Base-by-base conservation (phyloP, 2,329 filamentous ascomycete genomes). In the Aureobasidium zeae region DNA sequence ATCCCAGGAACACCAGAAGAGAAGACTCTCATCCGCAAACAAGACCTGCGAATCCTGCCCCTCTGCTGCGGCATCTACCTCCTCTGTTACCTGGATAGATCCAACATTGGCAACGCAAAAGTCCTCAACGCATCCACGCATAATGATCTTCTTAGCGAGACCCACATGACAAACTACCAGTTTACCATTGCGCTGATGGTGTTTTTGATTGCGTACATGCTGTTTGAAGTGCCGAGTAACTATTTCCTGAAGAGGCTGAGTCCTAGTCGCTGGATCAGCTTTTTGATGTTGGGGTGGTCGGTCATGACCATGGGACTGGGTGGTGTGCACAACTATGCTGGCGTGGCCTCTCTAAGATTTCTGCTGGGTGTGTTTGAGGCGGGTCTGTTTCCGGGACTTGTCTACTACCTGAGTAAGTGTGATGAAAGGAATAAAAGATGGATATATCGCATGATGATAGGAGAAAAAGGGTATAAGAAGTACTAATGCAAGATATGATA, bases 61-160 rank as follows among this genome's bases (percentile, higher is more conserved):
- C 62, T 83, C 11, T 74, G 69, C n/a, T 74, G 76, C 5, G 64
- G 60, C 41, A 79, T 83, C 38, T 85, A 81, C 57, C 68, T 83
- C 33, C 68, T 83, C 16, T 80, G 76, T 60, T 83, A 79, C 56
- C 70, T 83, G 17, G 79, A 83, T 59, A 68, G 76, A 31, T 73
- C 76, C 44, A 84, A 83, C 58, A 83, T 84, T 46, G 78, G 77
- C 34, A 59, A 59, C 39, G 57, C 79, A 30, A 78, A 76, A 59
- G 74, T 82, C 19, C 67, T 83, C 49, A 83, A 84, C 55, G 63
- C 70, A 15, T 67, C 73, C 9, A 72, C 72, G 0, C 58, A 68
- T 32, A 65, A 83, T 57, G 77, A 82, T 61, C 70, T 85, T 51
- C 70, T 82, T 25, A 66, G 69, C 13, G 71, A 76, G 54, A 79